Percentiles rank a stretch among this genome's conserved stretches.
phyloP scores from a whole-genome alignment of 1,284 basidiomycete genomes.

The Golubevia sp. region DNA sequence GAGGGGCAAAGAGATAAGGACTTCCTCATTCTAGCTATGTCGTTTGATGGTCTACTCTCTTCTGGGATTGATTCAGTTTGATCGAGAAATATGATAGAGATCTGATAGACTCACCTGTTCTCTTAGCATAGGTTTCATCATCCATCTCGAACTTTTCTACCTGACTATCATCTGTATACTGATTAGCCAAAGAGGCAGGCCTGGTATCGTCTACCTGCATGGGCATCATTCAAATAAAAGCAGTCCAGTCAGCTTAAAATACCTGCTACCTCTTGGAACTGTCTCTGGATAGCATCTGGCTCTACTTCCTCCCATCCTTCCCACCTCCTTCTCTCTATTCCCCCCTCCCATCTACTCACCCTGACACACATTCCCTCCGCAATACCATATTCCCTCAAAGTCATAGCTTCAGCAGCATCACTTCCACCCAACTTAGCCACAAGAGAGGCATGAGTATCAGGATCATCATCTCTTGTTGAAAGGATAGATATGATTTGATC shows the following conservation, averaged over 20 bases:
- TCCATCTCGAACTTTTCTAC: constrained; percentile 93
- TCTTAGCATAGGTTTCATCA: constrained; percentile 77
- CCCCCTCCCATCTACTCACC: not conserved
- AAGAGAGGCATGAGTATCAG: not conserved
- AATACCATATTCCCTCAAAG: constrained; percentile 1
- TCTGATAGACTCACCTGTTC: constrained; percentile 70
- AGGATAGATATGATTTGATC: not conserved
- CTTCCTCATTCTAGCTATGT: no score
- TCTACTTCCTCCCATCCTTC: no score
- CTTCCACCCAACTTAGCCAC: constrained; percentile 2
- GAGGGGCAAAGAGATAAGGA: no score
- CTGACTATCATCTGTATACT: constrained; percentile 79
- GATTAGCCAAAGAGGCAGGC: constrained; percentile 70
- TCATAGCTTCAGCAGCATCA: not conserved
- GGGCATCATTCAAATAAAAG: no score
- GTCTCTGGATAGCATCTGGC: no score
- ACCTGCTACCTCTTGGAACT: no score
- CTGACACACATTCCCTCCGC: constrained; percentile 1
- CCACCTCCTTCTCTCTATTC: not conserved
- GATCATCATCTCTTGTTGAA: not conserved
- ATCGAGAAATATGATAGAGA: no score
- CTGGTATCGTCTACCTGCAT: constrained; percentile 21
- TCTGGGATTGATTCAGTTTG: no score
- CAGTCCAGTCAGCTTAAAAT: no score
- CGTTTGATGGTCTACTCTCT: no score